phyloP scores from a whole-genome alignment of 768 basidiomycete genomes.

The Agaricus blazei region DNA sequence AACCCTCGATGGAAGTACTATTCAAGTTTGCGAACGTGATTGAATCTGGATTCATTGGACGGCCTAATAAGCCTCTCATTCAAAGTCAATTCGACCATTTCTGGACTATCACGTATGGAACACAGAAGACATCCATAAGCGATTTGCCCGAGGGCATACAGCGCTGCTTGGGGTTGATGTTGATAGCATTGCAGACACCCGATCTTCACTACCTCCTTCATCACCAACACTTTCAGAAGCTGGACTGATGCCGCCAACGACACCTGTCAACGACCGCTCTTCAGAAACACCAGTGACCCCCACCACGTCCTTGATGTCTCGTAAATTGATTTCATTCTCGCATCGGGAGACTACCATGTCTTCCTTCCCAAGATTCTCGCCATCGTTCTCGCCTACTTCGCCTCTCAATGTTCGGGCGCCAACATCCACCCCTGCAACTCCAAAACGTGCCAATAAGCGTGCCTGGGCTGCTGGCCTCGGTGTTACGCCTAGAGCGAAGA shows the following conservation, averaged over 20 bases:
- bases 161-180: conserved; percentile 19
- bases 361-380: not conserved
- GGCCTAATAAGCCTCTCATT: conserved; percentile 42
- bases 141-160: conserved; percentile 49
- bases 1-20: conserved; percentile 34
- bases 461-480: conserved; percentile 14
- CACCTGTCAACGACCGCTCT: not conserved
- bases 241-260: not conserved
- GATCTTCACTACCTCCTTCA: conserved; percentile 4
- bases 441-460: conserved; percentile 10
- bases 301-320: not conserved
- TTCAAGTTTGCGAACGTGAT: conserved; percentile 45
- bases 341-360: not conserved
- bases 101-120: conserved; percentile 49
- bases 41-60: conserved; percentile 52
- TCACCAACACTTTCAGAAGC: conserved; percentile 6
- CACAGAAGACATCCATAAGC: conserved; percentile 30
- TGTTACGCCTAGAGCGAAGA: conserved; percentile 17
- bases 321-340: not conserved
- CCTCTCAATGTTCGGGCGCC: not conserved
- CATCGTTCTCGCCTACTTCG: conserved; percentile 1
- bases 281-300: conserved; percentile 1
- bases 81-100: conserved; percentile 54
- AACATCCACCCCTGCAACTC: conserved; percentile 6
- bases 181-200: not conserved